Percentiles rank a stretch among this genome's conserved stretches.
Evolutionary conservation across 495 filamentous ascomycete genomes (phyloP).

Genomic region (Lindgomyces ingoldianus): DNA sequence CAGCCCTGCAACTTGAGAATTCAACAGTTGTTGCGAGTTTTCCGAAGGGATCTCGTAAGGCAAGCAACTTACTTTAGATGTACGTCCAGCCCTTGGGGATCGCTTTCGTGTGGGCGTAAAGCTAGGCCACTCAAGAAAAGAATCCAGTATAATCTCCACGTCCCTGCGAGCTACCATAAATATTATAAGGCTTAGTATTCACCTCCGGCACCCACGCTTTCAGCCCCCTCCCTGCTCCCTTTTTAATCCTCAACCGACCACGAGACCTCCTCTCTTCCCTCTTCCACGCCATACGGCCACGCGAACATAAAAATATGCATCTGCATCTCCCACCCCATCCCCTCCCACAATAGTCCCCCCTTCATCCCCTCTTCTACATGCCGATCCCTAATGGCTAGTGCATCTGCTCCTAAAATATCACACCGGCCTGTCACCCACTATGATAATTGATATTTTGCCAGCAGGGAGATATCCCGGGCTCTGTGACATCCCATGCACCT

Average conservation of each 20-base stretch:
- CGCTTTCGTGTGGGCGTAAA: too few species aligned
- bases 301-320: slow-evolving; percentile 52
- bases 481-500: slow-evolving; percentile 35
- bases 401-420: slow-evolving; percentile 49
- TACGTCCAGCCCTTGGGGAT: too few species aligned
- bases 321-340: slow-evolving; percentile 52
- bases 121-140: too few species aligned
- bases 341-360: slow-evolving; percentile 45
- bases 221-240: slow-evolving; percentile 1
- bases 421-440: slow-evolving; percentile 44
- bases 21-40: too few species aligned
- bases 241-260: slow-evolving; percentile 46
- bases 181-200: too few species aligned
- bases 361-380: slow-evolving; percentile 40
- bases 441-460: slow-evolving; percentile 42
- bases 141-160: too few species aligned
- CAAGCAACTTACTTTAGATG: too few species aligned
- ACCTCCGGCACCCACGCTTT: too few species aligned
- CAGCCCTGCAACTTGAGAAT: too few species aligned
- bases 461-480: slow-evolving; percentile 43
- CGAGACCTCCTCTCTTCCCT: slow-evolving; percentile 43
- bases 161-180: too few species aligned
- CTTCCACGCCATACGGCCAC: slow-evolving; percentile 43
- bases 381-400: slow-evolving; percentile 43
- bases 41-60: too few species aligned